These are phyloP conservation scores for Pseudogymnoascus sp. DNA, from an alignment of 2,329 filamentous ascomycete genomes.

Conservation along the genomic window DNA sequence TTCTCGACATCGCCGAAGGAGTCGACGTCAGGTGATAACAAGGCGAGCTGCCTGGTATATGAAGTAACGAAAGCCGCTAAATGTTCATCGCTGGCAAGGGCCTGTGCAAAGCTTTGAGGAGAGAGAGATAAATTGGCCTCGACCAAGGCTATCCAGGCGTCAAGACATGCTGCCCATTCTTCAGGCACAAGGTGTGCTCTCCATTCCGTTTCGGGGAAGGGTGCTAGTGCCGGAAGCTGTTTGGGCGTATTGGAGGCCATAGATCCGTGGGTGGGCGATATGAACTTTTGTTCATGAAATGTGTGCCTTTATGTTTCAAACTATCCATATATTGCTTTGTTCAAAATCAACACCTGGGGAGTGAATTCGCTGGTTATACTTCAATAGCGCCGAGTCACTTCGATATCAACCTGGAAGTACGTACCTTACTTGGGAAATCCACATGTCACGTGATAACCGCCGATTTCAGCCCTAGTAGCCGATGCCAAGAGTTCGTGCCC, in stretches of 20 bases:
- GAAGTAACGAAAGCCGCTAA: constrained; percentile 56
- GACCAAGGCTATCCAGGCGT: constrained; percentile 65
- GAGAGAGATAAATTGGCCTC: constrained; percentile 54
- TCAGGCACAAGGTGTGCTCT: constrained; percentile 54
- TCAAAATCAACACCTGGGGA: neutral
- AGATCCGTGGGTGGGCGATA: neutral
- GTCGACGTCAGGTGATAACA: constrained; percentile 20
- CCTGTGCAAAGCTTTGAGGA: constrained; percentile 44
- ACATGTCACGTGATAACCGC: neutral
- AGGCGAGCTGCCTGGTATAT: constrained; percentile 50
- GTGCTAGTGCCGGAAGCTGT: constrained; percentile 61
- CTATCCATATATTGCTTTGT: neutral
- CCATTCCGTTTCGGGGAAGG: constrained; percentile 63
- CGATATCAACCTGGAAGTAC: neutral
- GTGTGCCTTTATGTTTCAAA: neutral
- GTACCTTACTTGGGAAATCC: neutral
- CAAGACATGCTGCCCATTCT: constrained; percentile 72
- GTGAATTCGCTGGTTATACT: neutral
- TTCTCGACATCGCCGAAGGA: constrained; percentile 21
- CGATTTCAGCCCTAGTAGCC: constrained; percentile 5
- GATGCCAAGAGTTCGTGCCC: constrained; percentile 9
- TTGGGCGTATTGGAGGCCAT: constrained; percentile 29
- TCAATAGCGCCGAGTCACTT: neutral
- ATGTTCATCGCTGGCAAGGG: constrained; percentile 47
- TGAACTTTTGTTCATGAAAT: neutral